Base-by-base conservation (phyloP, 2,329 filamentous ascomycete species). In the Blumeriella jaapii region DNA sequence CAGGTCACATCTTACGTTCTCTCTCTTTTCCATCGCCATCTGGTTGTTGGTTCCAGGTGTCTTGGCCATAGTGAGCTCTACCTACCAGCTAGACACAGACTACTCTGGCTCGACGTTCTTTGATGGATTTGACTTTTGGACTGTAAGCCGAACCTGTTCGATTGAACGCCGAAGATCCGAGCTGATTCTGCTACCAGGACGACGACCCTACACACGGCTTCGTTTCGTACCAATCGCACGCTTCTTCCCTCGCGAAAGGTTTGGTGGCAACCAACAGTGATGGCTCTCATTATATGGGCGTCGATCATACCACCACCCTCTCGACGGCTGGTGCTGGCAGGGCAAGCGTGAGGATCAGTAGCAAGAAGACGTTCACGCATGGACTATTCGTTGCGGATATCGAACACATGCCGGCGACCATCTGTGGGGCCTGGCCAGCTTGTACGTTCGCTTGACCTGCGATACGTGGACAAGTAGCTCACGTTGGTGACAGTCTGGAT, bases 401-500 rank as follows among this genome's bases (percentile, higher is more conserved):
- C 30, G 62, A 63, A 10, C 79, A 85, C 49, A 84, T 85, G 77
- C 81, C 81, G 1, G 43, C 67, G 65, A 31, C 74, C 1, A 62
- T 71, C 33, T 86, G 81, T 47, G 81, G 81, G n/a, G 66, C 71
- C 14, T 85, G 81, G 79, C 80, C 80, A 38, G 75, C 79, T 59
- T 82, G 70, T 47, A 18, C 38, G 44, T 45, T 11, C 20, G 20
- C 11, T 23, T 23, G 6, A 11, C 6, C 20, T 11, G 6, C 20
- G 6, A 6, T 23, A n/a, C n/a, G n/a, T n/a, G n/a, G n/a, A n/a
- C n/a, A n/a, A n/a, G n/a, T n/a, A n/a, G 18, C 22, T 20, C 34
- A 18, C 39, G 11, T 15, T 9, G 4, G 23, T 6, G 14, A 19
- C 23, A 46, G 45, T 63, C 49, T 72, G 68, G 69, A 55, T 62